Conservation (phyloP, 345 rosid species). For the Carallia pectinifolia region DNA sequence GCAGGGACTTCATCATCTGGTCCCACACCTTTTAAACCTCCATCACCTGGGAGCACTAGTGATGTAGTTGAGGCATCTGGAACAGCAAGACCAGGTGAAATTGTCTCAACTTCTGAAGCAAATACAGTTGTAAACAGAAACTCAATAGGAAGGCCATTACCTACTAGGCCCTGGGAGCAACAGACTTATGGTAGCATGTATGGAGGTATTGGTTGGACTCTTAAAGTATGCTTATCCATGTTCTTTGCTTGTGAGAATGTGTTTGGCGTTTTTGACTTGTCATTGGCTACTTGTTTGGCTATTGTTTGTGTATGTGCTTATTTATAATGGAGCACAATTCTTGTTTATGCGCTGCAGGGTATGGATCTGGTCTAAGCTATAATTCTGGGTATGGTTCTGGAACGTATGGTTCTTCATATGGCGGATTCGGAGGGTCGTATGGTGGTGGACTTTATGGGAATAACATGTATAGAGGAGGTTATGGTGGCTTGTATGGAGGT, state of each 20-base stretch:
- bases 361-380: slow-evolving; percentile 58
- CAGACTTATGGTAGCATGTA: slow-evolving; percentile 54
- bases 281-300: background rate
- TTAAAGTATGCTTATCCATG: background rate
- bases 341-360: slow-evolving; percentile 47
- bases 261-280: background rate
- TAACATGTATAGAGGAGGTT: slow-evolving; percentile 77
- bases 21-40: slow-evolving; percentile 85
- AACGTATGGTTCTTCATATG: slow-evolving; percentile 51
- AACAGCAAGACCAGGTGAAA: slow-evolving; percentile 82
- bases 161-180: slow-evolving; percentile 89
- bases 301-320: slow-evolving; percentile 6
- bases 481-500: slow-evolving; percentile 70
- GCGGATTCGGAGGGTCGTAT: slow-evolving; percentile 54
- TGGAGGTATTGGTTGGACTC: slow-evolving; percentile 42
- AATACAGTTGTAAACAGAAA: slow-evolving; percentile 47
- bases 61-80: slow-evolving; percentile 93
- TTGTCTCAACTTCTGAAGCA: slow-evolving; percentile 47
- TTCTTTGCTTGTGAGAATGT: too few relatives aligned
- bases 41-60: slow-evolving; percentile 80
- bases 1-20: slow-evolving; percentile 57
- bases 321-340: background rate
- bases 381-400: slow-evolving; percentile 78
- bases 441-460: slow-evolving; percentile 78
- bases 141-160: slow-evolving; percentile 63